Evolutionary conservation across 2,329 filamentous ascomycete species (phyloP).

Genomic region (Calonectria multiphialidica): DNA sequence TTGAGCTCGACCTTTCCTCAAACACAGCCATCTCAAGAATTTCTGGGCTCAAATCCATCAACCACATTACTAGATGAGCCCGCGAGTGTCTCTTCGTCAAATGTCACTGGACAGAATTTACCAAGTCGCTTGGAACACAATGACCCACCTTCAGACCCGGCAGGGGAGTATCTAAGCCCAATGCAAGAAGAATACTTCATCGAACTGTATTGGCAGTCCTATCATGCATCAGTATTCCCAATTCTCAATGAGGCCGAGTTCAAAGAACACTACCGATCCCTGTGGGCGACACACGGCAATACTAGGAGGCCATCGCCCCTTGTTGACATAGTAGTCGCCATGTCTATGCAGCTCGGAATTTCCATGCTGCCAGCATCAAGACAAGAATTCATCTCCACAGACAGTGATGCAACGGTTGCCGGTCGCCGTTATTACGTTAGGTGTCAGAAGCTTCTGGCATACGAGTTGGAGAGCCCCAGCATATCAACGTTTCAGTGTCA

Average conservation of each 20-base stretch:
- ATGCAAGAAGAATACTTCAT: slow-evolving; percentile 61
- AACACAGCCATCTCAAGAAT: background rate
- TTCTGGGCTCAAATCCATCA: slow-evolving; percentile 4
- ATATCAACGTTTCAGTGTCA: slow-evolving; percentile 62
- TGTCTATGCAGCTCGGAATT: background rate
- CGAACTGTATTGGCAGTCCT: slow-evolving; percentile 58
- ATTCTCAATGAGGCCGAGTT: background rate
- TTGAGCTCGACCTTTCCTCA: background rate
- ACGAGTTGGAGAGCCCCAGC: slow-evolving; percentile 60
- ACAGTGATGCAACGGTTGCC: background rate
- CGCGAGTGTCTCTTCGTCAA: background rate
- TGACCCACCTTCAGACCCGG: background rate
- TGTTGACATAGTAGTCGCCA: background rate
- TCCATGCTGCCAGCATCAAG: background rate
- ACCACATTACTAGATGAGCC: slow-evolving; percentile 17
- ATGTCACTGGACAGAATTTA: background rate
- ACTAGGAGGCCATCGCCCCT: background rate
- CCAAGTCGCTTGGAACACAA: background rate
- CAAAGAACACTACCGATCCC: background rate
- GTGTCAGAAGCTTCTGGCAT: slow-evolving; percentile 48
- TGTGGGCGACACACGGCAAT: background rate
- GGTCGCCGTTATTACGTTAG: background rate
- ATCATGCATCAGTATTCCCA: slow-evolving; percentile 53
- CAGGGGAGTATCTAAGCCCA: slow-evolving; percentile 42
- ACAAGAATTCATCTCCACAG: background rate